phyloP scores from a whole-genome alignment of 108 stramenopile species.

The Cyclostephanos invisitatus region DNA sequence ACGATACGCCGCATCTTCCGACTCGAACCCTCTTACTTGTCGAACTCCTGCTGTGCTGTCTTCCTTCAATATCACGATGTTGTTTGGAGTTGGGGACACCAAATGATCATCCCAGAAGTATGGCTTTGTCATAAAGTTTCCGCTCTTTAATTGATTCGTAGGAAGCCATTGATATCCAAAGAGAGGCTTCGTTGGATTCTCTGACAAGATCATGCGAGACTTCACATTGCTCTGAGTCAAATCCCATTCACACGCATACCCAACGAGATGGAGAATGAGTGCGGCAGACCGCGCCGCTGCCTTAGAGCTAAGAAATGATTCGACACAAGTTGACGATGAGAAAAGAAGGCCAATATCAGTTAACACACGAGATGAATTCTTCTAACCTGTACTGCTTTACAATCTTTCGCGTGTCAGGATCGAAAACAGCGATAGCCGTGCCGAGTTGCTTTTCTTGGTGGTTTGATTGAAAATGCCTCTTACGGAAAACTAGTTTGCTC shows the following conservation, averaged over 20 bases:
- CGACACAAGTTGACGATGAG: too few relatives aligned
- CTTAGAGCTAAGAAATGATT: too few relatives aligned
- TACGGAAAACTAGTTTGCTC: neutral
- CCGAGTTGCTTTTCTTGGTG: conserved; percentile 22
- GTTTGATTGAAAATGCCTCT: conserved; percentile 33
- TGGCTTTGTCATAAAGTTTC: conserved; percentile 42
- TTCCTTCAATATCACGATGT: conserved; percentile 50
- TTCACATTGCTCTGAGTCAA: conserved; percentile 35
- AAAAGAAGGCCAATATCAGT: too few relatives aligned
- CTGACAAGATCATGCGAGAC: conserved; percentile 16
- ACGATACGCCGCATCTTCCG: conserved; percentile 54
- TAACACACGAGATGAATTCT: too few relatives aligned
- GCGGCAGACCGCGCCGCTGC: conserved; percentile 52
- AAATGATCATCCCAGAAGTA: conserved; percentile 11
- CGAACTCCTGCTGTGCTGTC: conserved; percentile 48
- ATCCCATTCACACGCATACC: conserved; percentile 62
- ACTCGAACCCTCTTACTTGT: conserved; percentile 55
- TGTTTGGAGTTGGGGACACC: conserved; percentile 19
- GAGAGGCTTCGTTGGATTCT: conserved; percentile 47
- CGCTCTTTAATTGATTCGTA: conserved; percentile 55
- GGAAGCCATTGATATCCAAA: conserved; percentile 81
- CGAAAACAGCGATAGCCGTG: conserved; percentile 67
- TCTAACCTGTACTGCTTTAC: conserved; percentile 79
- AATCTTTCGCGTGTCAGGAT: conserved; percentile 66
- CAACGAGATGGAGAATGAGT: conserved; percentile 40